Conservation (phyloP, 129 eudicot species). For the Chrysanthemum makinoi region DNA sequence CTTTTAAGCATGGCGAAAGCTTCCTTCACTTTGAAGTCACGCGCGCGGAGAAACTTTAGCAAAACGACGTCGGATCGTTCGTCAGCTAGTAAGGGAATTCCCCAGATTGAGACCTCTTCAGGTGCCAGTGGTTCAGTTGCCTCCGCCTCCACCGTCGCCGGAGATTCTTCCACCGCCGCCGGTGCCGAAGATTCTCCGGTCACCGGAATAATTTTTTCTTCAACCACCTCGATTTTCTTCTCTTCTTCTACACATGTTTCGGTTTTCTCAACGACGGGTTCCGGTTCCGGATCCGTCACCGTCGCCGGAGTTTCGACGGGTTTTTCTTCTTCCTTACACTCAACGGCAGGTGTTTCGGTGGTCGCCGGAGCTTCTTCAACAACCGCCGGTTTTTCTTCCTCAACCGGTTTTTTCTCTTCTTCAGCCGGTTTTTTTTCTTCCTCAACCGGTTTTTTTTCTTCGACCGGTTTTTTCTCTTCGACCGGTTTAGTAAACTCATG, state of each 20-base stretch:
- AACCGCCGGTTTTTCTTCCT: constrained; percentile 30
- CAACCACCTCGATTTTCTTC: constrained; percentile 46
- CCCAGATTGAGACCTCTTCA: constrained; percentile 76
- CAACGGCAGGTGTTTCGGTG: constrained; percentile 11
- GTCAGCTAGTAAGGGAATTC: constrained; percentile 65
- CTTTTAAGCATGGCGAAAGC: constrained; percentile 70
- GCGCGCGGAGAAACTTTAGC: constrained; percentile 71
- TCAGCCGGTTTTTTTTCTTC: constrained; percentile 8
- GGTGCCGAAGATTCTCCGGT: constrained; percentile 5
- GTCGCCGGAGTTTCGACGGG: not conserved
- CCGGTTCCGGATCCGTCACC: constrained; percentile 24
- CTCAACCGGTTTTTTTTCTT: not conserved
- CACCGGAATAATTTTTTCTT: constrained; percentile 47
- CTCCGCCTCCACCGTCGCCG: not conserved
- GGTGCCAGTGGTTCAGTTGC: constrained; percentile 38
- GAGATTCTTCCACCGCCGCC: constrained; percentile 33
- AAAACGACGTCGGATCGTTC: constrained; percentile 68
- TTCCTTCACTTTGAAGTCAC: constrained; percentile 86
- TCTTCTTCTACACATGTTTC: constrained; percentile 27
- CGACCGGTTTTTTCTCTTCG: constrained; percentile 31
- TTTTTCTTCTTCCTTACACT: constrained; percentile 42
- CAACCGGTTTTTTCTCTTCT: constrained; percentile 11
- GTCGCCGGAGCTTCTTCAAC: not conserved
- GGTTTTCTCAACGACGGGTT: not conserved
- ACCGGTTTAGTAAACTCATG: constrained; percentile 58